A percentile compares a stretch with the other conserved stretches of the same genome.
phyloP scores from a whole-genome alignment of 352 stramenopile genomes.

The Blastocystis sp. region DNA sequence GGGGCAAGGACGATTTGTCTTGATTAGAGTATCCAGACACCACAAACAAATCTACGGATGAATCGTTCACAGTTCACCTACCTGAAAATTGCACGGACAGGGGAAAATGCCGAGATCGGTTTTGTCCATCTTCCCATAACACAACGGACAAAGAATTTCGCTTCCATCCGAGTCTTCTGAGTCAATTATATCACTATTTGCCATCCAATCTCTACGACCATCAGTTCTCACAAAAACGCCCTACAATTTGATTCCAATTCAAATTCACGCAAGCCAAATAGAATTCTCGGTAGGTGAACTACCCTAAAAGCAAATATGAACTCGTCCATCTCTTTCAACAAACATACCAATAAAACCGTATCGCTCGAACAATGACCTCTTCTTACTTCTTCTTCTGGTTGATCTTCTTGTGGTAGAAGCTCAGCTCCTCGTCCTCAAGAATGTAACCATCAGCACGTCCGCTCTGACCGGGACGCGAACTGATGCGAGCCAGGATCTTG shows the following conservation, averaged over 20 bases:
- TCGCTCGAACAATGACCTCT: constrained; percentile 1
- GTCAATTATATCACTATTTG: constrained; percentile 12
- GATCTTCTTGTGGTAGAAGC: constrained; percentile 57
- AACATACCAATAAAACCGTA: not conserved
- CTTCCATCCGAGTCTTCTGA: constrained; percentile 63
- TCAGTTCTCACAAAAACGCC: not conserved
- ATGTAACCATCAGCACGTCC: constrained; percentile 59
- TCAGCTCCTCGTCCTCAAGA: constrained; percentile 52
- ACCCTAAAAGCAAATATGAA: not conserved
- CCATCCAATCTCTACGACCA: not conserved
- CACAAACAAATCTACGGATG: constrained; percentile 71
- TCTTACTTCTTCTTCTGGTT: constrained; percentile 57
- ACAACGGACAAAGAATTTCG: constrained; percentile 84
- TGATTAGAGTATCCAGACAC: constrained; percentile 96
- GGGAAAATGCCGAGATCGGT: constrained; percentile 94
- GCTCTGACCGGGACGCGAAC: constrained; percentile 51
- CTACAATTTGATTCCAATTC: not conserved
- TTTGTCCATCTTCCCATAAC: constrained; percentile 92
- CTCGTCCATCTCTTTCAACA: not conserved
- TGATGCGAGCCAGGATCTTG: constrained; percentile 43
- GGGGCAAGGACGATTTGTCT: constrained; percentile 89
- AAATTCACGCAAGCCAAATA: too few relatives aligned
- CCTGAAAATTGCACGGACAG: constrained; percentile 93
- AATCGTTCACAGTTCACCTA: constrained; percentile 70
- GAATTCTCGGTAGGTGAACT: too few relatives aligned